Percentiles rank a stretch among this genome's conserved stretches.
phyloP scores from a whole-genome alignment of 148 eudicot genomes.

The Bassia scoparia region DNA sequence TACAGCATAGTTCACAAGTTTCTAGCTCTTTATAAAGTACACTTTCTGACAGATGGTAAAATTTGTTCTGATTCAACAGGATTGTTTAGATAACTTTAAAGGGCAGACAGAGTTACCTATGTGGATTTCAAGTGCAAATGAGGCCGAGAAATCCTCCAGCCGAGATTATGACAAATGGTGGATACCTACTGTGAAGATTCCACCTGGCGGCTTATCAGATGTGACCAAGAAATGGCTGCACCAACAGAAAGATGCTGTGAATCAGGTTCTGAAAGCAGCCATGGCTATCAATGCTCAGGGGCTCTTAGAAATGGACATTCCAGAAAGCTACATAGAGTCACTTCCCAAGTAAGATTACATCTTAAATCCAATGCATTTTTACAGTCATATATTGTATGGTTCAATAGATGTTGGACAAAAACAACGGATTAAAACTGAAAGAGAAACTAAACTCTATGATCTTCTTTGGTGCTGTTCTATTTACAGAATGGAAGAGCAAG shows the following conservation, averaged over 20 bases:
- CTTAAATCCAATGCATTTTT: not conserved
- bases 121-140: slow-evolving; percentile 51
- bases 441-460: not conserved
- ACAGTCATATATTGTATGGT: not conserved
- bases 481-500: slow-evolving; percentile 78
- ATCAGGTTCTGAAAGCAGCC: slow-evolving; percentile 85
- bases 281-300: slow-evolving; percentile 89
- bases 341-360: slow-evolving; percentile 57
- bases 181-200: slow-evolving; percentile 79
- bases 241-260: slow-evolving; percentile 71
- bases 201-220: slow-evolving; percentile 60
- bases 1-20: not conserved
- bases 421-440: not conserved
- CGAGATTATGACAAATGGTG: slow-evolving; percentile 72
- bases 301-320: slow-evolving; percentile 79
- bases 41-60: not conserved
- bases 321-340: slow-evolving; percentile 69
- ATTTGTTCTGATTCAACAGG: slow-evolving; percentile 39
- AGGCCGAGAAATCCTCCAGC: slow-evolving; percentile 45
- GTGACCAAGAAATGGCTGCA: slow-evolving; percentile 61
- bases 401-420: not conserved
- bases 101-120: slow-evolving; percentile 58
- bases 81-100: slow-evolving; percentile 65
- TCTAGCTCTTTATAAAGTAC: not conserved
- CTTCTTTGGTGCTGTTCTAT: not conserved